phyloP scores from a whole-genome alignment of 352 stramenopile genomes.

The Halophytophthora batemanensis region DNA sequence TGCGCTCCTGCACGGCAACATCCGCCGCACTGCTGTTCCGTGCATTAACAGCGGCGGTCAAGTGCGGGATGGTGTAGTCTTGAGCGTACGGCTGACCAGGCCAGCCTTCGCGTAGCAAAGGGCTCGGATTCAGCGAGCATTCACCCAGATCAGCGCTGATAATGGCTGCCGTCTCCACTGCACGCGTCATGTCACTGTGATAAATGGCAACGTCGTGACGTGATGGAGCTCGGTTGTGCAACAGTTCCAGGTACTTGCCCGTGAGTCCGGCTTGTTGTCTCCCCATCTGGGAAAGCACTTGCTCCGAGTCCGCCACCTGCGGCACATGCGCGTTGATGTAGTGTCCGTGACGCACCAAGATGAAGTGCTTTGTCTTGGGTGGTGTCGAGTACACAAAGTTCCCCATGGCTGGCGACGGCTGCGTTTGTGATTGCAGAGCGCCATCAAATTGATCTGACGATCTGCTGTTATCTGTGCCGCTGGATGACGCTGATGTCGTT shows the following conservation, averaged over 20 bases:
- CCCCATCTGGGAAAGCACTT: conserved; percentile 53
- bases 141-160: conserved; percentile 47
- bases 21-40: conserved; percentile 18
- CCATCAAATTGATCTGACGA: too few relatives aligned
- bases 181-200: conserved; percentile 52
- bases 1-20: conserved; percentile 26
- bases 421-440: too few relatives aligned
- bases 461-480: too few relatives aligned
- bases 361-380: conserved; percentile 69
- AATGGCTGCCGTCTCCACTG: conserved; percentile 52
- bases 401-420: too few relatives aligned
- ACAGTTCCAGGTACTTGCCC: conserved; percentile 49
- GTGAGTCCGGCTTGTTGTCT: conserved; percentile 44
- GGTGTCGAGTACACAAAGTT: too few relatives aligned
- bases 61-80: too few relatives aligned
- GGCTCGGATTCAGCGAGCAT: too few relatives aligned
- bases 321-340: conserved; percentile 49
- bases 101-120: conserved; percentile 66
- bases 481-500: too few relatives aligned
- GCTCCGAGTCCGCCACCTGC: conserved; percentile 49
- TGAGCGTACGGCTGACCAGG: conserved; percentile 54
- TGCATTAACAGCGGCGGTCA: too few relatives aligned
- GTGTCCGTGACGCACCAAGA: conserved; percentile 67
- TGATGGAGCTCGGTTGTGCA: conserved; percentile 40
- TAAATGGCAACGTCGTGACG: conserved; percentile 52